Conservation (phyloP, 169 alveolate genomes). For the Babesia bovis region DNA sequence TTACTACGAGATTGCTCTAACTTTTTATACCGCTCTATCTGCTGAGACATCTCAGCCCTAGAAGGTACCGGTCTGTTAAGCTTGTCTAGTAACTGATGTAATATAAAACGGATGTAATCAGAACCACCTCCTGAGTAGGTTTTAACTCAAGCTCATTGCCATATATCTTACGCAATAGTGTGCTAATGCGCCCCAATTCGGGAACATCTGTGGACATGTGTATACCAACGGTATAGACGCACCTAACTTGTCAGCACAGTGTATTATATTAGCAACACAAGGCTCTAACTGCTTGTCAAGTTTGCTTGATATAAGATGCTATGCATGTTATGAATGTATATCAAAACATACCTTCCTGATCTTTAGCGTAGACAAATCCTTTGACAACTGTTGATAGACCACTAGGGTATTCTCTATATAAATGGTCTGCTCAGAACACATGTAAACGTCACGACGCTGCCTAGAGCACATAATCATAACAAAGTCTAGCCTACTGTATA, state of each 20-base stretch:
- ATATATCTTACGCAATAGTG: conserved; percentile 13
- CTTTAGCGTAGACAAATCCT: conserved; percentile 32
- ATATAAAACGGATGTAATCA: neutral
- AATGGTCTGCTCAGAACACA: conserved; percentile 36
- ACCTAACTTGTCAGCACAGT: conserved; percentile 23
- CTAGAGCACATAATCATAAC: neutral
- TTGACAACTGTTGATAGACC: conserved; percentile 8
- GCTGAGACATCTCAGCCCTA: neutral
- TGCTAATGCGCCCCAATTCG: conserved; percentile 15
- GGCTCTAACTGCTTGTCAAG: conserved; percentile 17
- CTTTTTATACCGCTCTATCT: conserved; percentile 11
- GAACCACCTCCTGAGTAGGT: conserved; percentile 21
- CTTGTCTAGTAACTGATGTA: conserved; percentile 22
- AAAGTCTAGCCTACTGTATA: conserved; percentile 5
- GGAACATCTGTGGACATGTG: conserved; percentile 32
- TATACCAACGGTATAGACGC: neutral
- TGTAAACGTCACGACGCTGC: conserved; percentile 16
- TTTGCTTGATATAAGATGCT: conserved; percentile 16
- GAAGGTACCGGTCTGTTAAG: conserved; percentile 17
- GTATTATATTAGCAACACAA: conserved; percentile 12
- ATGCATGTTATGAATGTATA: neutral
- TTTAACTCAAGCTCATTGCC: conserved; percentile 17
- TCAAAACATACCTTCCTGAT: conserved; percentile 44
- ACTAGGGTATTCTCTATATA: conserved; percentile 41
- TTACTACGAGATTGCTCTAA: conserved; percentile 2